Conservation (phyloP, 2,329 filamentous ascomycete species). For the Fusarium sp. region DNA sequence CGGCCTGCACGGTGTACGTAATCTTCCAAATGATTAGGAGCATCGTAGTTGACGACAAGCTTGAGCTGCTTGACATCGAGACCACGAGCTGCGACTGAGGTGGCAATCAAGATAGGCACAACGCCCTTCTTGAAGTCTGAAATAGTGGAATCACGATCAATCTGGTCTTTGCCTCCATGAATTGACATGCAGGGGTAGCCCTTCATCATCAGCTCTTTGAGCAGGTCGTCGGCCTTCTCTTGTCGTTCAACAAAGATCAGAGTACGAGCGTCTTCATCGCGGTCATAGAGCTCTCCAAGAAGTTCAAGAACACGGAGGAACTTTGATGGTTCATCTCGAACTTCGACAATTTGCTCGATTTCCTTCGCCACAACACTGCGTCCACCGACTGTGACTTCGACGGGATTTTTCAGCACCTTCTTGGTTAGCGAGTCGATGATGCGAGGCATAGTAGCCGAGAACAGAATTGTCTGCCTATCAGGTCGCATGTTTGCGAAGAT, state of each 20-base stretch:
- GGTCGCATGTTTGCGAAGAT: slow-evolving; percentile 93
- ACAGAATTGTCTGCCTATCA: slow-evolving; percentile 92
- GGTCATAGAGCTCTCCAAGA: slow-evolving; percentile 85
- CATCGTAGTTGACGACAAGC: slow-evolving; percentile 95
- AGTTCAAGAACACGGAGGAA: slow-evolving; percentile 87
- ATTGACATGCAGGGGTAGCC: slow-evolving; percentile 94
- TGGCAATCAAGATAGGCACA: slow-evolving; percentile 90
- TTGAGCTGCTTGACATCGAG: slow-evolving; percentile 97
- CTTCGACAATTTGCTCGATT: slow-evolving; percentile 94
- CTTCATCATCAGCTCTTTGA: slow-evolving; percentile 83
- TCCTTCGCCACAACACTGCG: slow-evolving; percentile 87
- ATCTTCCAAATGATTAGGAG: slow-evolving; percentile 93
- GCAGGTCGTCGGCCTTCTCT: slow-evolving; percentile 84
- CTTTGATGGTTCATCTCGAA: slow-evolving; percentile 84
- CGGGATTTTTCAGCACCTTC: slow-evolving; percentile 85
- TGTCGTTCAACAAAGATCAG: slow-evolving; percentile 94
- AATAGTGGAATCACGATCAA: slow-evolving; percentile 92
- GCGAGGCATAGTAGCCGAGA: slow-evolving; percentile 95
- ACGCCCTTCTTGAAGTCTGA: slow-evolving; percentile 93
- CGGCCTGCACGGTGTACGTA: slow-evolving; percentile 95
- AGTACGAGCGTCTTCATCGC: slow-evolving; percentile 89
- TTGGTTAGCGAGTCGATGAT: slow-evolving; percentile 92
- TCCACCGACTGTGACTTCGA: slow-evolving; percentile 93
- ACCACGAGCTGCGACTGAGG: slow-evolving; percentile 93
- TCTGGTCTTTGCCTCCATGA: slow-evolving; percentile 92